Conservation (phyloP, 139 green algal species). For the Picochlorum sp. region DNA sequence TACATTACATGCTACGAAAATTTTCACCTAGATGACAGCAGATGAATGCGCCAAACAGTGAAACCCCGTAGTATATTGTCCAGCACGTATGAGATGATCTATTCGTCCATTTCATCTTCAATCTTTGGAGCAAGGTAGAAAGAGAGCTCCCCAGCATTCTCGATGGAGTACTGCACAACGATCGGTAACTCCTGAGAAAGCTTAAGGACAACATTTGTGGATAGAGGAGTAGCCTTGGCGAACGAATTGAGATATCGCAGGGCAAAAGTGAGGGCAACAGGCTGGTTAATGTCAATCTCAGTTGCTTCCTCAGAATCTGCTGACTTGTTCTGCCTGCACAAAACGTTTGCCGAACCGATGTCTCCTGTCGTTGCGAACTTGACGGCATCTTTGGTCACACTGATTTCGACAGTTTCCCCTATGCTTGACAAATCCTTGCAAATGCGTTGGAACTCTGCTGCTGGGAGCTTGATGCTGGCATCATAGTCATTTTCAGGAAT, state of each 20-base stretch:
- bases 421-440: slow-evolving; percentile 75
- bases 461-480: slow-evolving; percentile 80
- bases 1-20: too few relatives aligned
- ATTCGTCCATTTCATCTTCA: slow-evolving; percentile 8
- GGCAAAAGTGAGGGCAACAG: slow-evolving; percentile 90
- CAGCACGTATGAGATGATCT: too few relatives aligned
- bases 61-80: too few relatives aligned
- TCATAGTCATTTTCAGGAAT: slow-evolving; percentile 90
- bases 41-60: too few relatives aligned
- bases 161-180: slow-evolving; percentile 86
- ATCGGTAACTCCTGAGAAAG: slow-evolving; percentile 88
- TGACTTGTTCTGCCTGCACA: slow-evolving; percentile 20
- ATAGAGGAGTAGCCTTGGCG: slow-evolving; percentile 66
- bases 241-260: slow-evolving; percentile 97
- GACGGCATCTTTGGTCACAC: slow-evolving; percentile 94
- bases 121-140: slow-evolving; percentile 86
- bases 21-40: too few relatives aligned
- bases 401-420: slow-evolving; percentile 86
- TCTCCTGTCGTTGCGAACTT: slow-evolving; percentile 93
- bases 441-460: slow-evolving; percentile 88
- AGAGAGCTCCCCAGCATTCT: slow-evolving; percentile 59
- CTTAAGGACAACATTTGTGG: slow-evolving; percentile 53
- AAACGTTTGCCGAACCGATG: slow-evolving; percentile 93
- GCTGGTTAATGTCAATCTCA: slow-evolving; percentile 86
- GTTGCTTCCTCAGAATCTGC: slow-evolving; percentile 67